These are phyloP conservation scores for Plantago ovata DNA, from an alignment of 257 asterid species.

Conservation along the genomic window DNA sequence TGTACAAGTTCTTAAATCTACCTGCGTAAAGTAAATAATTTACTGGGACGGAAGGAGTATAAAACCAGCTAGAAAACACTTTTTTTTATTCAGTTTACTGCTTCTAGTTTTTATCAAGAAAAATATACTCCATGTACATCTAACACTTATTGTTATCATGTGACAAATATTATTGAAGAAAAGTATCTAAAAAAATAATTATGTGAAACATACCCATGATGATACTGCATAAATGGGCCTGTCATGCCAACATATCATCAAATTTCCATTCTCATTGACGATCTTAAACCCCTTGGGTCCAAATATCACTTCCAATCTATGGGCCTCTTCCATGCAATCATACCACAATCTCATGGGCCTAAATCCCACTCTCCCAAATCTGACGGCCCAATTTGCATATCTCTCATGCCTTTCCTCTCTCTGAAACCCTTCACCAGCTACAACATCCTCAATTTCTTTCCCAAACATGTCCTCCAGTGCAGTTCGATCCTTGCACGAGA, in stretches of 20 bases:
- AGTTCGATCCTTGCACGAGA: slow-evolving; percentile 31
- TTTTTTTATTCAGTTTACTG: too few species aligned
- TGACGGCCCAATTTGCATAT: slow-evolving; percentile 36
- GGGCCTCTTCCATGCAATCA: slow-evolving; percentile 48
- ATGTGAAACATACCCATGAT: slow-evolving; percentile 37
- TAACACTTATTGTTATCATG: too few species aligned
- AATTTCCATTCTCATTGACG: slow-evolving; percentile 29
- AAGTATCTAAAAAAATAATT: neutral
- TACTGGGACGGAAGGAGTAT: too few species aligned
- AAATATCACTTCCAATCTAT: slow-evolving; percentile 21
- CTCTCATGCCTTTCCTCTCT: slow-evolving; percentile 56
- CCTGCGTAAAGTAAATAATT: too few species aligned
- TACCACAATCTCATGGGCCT: slow-evolving; percentile 46
- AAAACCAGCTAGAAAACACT: too few species aligned
- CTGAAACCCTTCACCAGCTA: slow-evolving; percentile 45
- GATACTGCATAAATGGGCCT: slow-evolving; percentile 57
- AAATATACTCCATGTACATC: too few species aligned
- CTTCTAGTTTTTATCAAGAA: too few species aligned
- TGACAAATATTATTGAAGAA: too few species aligned
- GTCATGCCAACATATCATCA: slow-evolving; percentile 63
- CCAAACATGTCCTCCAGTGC: slow-evolving; percentile 46
- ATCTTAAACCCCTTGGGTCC: slow-evolving; percentile 35
- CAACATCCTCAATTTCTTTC: slow-evolving; percentile 51
- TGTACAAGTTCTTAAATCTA: too few species aligned
- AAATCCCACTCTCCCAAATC: slow-evolving; percentile 35